Conservation (phyloP, 192 early-diverging fungal genomes). For the Dissophora globulifera region DNA sequence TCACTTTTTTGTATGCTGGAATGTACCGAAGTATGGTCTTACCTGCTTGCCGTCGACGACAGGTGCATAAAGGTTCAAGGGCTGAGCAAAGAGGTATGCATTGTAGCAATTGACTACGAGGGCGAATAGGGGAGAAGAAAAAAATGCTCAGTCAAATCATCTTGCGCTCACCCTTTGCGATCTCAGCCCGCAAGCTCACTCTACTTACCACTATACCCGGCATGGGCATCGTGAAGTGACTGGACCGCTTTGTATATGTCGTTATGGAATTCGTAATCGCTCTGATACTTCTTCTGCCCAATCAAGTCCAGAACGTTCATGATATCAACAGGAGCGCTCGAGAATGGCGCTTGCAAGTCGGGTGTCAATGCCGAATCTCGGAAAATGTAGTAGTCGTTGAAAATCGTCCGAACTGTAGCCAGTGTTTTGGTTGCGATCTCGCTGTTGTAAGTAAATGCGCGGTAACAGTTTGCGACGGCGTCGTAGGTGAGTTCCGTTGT, state of each 20-base stretch:
- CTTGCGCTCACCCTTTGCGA: no score
- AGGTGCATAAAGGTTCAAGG: conserved; percentile 24
- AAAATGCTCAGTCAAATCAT: not conserved
- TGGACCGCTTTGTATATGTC: not conserved
- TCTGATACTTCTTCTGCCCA: conserved; percentile 1
- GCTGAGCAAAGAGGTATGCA: conserved; percentile 12
- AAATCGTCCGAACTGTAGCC: conserved; percentile 3
- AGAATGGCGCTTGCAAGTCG: conserved; percentile 11
- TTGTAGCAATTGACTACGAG: conserved; percentile 26
- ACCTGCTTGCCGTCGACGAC: conserved; percentile 23
- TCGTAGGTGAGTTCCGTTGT: not conserved
- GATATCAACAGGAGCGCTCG: conserved; percentile 9
- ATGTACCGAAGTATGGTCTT: no score
- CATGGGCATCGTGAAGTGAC: conserved; percentile 23
- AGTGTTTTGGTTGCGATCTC: not conserved
- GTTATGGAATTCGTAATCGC: conserved; percentile 21
- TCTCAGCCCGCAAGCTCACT: not conserved
- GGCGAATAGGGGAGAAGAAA: not conserved
- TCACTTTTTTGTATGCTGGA: no score
- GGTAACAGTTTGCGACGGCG: conserved; percentile 19
- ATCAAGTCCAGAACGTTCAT: not conserved
- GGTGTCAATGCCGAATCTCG: conserved; percentile 13
- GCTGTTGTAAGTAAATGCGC: conserved; percentile 4
- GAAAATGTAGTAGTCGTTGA: conserved; percentile 26
- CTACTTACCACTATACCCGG: conserved; percentile 20